These are phyloP conservation scores for Arabis hirsuta DNA, from an alignment of 345 rosid species.

Conservation along the genomic window DNA sequence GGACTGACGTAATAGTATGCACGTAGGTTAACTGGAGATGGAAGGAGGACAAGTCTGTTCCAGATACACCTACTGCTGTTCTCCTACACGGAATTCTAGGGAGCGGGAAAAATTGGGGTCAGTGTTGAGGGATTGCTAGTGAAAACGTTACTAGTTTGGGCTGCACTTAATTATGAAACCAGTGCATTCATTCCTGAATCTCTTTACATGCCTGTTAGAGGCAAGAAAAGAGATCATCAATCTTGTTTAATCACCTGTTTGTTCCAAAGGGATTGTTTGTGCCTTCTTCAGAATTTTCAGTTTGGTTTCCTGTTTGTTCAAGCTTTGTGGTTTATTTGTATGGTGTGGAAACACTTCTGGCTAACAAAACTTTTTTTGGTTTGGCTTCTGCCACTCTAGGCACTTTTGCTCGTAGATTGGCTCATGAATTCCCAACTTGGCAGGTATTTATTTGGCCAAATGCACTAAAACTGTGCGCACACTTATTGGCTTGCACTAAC, in stretches of 20 bases:
- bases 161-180: not conserved
- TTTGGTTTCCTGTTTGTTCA: constrained; percentile 3
- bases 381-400: constrained; percentile 50
- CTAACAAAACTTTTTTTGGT: not conserved
- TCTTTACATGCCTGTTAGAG: not conserved
- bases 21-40: constrained; percentile 85
- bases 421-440: constrained; percentile 89
- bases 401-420: constrained; percentile 81
- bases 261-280: constrained; percentile 11
- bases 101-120: constrained; percentile 92
- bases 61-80: constrained; percentile 91
- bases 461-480: not conserved
- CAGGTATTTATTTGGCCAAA: constrained; percentile 54
- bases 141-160: not conserved
- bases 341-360: not conserved
- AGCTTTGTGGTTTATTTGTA: not conserved
- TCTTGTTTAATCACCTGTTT: not conserved
- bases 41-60: constrained; percentile 62
- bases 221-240: too few relatives aligned
- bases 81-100: constrained; percentile 95
- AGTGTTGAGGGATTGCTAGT: constrained; percentile 28
- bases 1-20: not conserved
- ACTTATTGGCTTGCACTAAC: constrained; percentile 11
- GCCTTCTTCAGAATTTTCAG: not conserved
- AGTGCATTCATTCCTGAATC: constrained; percentile 13